These are phyloP conservation scores for Lepidopterella palustris DNA, from an alignment of 495 filamentous ascomycete species.

Conservation along the genomic window DNA sequence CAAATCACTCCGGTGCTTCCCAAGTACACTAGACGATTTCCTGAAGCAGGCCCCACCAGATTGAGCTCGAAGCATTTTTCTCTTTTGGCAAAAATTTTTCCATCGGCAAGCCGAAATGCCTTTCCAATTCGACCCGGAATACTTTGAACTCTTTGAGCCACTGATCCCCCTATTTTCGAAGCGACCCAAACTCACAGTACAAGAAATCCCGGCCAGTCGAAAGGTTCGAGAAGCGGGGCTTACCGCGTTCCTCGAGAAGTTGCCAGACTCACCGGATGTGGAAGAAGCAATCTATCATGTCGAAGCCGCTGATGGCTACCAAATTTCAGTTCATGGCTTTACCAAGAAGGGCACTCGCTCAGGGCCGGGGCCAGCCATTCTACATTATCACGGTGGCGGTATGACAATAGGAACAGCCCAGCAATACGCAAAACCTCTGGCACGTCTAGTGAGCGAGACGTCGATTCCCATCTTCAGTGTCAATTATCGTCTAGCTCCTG, in stretches of 20 bases:
- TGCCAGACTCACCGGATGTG: not conserved
- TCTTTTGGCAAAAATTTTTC: too few relatives aligned
- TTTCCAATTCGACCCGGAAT: not conserved
- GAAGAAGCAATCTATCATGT: not conserved
- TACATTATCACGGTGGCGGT: conserved; percentile 40
- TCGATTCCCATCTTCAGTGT: conserved; percentile 28
- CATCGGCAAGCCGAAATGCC: too few relatives aligned
- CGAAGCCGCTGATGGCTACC: not conserved
- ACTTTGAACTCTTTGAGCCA: not conserved
- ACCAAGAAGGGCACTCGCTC: not conserved
- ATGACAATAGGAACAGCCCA: conserved; percentile 31
- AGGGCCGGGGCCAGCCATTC: conserved; percentile 17
- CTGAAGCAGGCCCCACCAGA: too few relatives aligned
- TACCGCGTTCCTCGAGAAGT: not conserved
- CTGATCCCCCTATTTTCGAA: not conserved
- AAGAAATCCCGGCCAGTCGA: not conserved
- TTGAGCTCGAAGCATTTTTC: too few relatives aligned
- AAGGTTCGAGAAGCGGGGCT: not conserved
- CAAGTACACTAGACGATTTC: too few relatives aligned
- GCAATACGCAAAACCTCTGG: conserved; percentile 15
- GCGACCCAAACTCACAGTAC: not conserved
- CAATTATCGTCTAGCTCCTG: conserved; percentile 42
- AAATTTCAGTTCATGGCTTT: not conserved
- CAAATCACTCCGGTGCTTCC: too few relatives aligned
- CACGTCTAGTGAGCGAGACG: conserved; percentile 20